Evolutionary conservation across 1,284 basidiomycete species (phyloP).

Genomic region (Moniliophthora roreri): DNA sequence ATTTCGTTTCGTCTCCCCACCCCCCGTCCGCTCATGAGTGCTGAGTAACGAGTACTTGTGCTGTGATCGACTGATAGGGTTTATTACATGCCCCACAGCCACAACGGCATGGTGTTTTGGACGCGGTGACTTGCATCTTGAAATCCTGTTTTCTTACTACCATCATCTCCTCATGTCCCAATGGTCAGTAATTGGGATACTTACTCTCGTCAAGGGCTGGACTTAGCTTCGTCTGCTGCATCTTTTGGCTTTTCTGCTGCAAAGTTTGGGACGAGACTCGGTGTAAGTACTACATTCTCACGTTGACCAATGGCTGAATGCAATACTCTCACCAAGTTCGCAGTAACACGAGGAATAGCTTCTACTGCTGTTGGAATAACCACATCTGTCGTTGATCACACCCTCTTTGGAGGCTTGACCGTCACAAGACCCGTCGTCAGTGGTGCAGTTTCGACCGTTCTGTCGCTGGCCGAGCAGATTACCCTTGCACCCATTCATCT

Average conservation of each 20-base stretch:
- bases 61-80: too few species aligned
- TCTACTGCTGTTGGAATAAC: constrained; percentile 56
- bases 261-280: constrained; percentile 66
- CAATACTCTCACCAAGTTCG: constrained; percentile 46
- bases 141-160: not conserved
- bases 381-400: constrained; percentile 58
- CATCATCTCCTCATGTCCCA: constrained; percentile 4
- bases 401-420: constrained; percentile 58
- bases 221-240: constrained; percentile 61
- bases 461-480: constrained; percentile 66
- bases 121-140: not conserved
- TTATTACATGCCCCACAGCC: too few species aligned
- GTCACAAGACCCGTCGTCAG: constrained; percentile 58
- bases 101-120: too few species aligned
- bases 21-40: too few species aligned
- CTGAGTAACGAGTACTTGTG: too few species aligned
- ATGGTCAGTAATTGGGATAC: constrained; percentile 55
- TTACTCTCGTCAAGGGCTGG: constrained; percentile 59
- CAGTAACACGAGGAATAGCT: constrained; percentile 61
- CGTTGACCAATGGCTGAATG: constrained; percentile 9
- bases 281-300: constrained; percentile 41
- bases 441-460: constrained; percentile 57
- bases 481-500: constrained; percentile 72
- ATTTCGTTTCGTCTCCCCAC: too few species aligned
- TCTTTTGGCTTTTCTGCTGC: constrained; percentile 64